Conservation (phyloP, 176 grass and related monocot species). For the Secale cereale region DNA sequence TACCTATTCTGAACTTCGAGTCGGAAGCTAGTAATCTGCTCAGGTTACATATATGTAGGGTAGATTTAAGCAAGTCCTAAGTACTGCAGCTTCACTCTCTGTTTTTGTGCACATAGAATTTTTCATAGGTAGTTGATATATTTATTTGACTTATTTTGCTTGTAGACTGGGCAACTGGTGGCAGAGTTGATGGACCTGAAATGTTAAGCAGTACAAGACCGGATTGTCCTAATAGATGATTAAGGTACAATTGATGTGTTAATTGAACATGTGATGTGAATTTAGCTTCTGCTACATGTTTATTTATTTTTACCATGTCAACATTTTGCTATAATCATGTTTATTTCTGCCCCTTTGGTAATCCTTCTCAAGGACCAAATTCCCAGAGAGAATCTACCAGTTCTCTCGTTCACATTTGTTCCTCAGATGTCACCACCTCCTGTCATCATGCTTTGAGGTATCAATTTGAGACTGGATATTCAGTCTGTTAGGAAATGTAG, state of each 20-base stretch:
- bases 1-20: neutral
- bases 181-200: neutral
- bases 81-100: neutral
- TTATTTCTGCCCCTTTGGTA: too few species aligned
- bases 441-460: neutral
- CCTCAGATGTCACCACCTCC: neutral
- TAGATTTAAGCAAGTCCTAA: neutral
- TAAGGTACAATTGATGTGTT: neutral
- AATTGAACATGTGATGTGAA: neutral
- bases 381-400: too few species aligned
- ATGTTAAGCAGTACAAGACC: neutral
- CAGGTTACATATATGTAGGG: neutral
- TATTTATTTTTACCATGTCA: neutral
- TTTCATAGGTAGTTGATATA: neutral
- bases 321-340: too few species aligned
- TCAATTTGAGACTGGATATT: too few species aligned
- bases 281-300: neutral
- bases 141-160: neutral
- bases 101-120: neutral
- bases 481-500: too few species aligned
- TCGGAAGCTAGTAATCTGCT: neutral
- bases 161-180: neutral
- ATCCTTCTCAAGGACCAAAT: too few species aligned
- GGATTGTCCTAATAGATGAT: neutral
- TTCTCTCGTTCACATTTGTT: too few species aligned